These are phyloP conservation scores for Trichoderma harzianum DNA, from an alignment of 2,329 filamentous ascomycete genomes.

Conservation along the genomic window DNA sequence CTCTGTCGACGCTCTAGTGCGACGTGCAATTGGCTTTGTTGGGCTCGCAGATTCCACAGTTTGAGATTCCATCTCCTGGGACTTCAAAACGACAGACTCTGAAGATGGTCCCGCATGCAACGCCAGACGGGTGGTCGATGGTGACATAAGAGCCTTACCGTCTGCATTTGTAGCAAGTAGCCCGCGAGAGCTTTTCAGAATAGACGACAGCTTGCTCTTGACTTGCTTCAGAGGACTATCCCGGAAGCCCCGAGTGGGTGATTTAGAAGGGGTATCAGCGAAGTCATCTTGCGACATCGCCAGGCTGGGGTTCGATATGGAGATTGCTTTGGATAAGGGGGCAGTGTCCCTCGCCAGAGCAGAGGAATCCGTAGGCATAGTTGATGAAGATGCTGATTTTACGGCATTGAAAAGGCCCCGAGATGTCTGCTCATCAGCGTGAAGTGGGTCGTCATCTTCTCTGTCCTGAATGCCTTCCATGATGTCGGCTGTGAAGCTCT, in stretches of 20 bases:
- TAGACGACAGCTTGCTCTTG: constrained; percentile 88
- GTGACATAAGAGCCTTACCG: constrained; percentile 56
- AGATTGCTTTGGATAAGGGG: constrained; percentile 56
- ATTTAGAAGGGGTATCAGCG: constrained; percentile 52
- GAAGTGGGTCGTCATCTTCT: constrained; percentile 43
- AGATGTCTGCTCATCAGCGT: constrained; percentile 28
- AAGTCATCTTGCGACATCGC: constrained; percentile 44
- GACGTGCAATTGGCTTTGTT: constrained; percentile 41
- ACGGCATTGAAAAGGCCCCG: constrained; percentile 37
- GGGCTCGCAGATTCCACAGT: constrained; percentile 37
- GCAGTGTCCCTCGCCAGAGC: constrained; percentile 23
- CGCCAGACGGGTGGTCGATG: constrained; percentile 47
- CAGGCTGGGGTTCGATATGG: constrained; percentile 55
- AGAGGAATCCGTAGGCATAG: constrained; percentile 37
- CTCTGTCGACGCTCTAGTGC: constrained; percentile 58
- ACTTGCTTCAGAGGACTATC: constrained; percentile 88
- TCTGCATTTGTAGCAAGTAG: constrained; percentile 77
- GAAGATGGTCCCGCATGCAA: constrained; percentile 45
- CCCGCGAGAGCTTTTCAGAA: constrained; percentile 81
- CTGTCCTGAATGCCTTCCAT: constrained; percentile 56
- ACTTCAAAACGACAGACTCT: constrained; percentile 41
- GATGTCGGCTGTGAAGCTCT: constrained; percentile 59
- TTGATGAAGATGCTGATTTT: constrained; percentile 63
- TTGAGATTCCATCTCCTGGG: constrained; percentile 24
- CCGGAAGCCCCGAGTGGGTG: constrained; percentile 52